Conservation (phyloP, 2,329 filamentous ascomycete species). For the Cordyceps tenuipes region DNA sequence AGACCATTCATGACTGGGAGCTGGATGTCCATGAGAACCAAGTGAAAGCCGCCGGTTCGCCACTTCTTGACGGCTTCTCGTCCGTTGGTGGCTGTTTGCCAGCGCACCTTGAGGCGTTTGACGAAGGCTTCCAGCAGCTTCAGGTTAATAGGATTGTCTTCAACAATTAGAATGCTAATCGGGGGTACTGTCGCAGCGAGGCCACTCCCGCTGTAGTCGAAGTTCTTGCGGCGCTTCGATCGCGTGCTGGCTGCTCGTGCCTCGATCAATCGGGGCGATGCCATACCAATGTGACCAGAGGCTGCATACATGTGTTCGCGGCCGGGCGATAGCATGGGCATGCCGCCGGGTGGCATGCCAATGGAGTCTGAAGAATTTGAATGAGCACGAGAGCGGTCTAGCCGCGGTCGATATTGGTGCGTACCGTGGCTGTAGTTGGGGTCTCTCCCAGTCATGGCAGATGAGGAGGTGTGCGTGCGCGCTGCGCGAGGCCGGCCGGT, state of each 20-base stretch:
- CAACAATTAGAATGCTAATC: conserved; percentile 94
- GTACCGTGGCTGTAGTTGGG: conserved; percentile 26
- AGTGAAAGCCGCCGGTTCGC: conserved; percentile 84
- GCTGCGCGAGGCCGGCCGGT: conserved; percentile 52
- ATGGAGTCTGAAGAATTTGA: conserved; percentile 49
- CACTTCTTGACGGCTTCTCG: conserved; percentile 89
- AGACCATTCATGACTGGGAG: conserved; percentile 93
- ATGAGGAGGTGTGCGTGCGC: conserved; percentile 73
- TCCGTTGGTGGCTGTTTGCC: conserved; percentile 96
- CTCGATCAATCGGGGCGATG: conserved; percentile 39
- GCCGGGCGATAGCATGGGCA: conserved; percentile 44
- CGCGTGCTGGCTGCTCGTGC: conserved; percentile 38
- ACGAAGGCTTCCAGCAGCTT: conserved; percentile 91
- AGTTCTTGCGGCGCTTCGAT: conserved; percentile 43
- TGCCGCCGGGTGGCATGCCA: conserved; percentile 35
- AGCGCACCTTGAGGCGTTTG: conserved; percentile 89
- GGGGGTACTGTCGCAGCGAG: conserved; percentile 81
- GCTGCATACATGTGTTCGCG: conserved; percentile 38
- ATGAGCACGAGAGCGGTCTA: conserved; percentile 48
- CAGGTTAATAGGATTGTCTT: conserved; percentile 97
- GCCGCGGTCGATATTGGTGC: conserved; percentile 29
- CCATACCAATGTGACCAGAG: conserved; percentile 42
- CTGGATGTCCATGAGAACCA: conserved; percentile 98
- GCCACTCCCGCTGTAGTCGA: conserved; percentile 39
- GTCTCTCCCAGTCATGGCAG: conserved; percentile 46